Evolutionary conservation across 805 yeast genomes (phyloP).

Genomic region (Kurtzmaniella cleridarum): DNA sequence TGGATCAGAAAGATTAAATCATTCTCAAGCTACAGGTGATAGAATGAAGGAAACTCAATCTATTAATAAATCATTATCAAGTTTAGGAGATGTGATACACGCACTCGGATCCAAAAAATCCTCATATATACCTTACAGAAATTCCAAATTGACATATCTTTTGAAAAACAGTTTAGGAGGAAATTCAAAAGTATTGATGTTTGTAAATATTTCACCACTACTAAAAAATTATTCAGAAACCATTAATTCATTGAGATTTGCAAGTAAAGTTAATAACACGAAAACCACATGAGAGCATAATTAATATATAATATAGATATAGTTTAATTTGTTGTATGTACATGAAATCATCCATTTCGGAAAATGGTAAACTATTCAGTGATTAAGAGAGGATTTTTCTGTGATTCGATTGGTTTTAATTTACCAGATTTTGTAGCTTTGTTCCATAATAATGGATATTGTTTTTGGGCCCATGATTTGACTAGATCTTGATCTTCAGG

Average conservation of each 20-base stretch:
- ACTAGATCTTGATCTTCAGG: slow-evolving; percentile 23
- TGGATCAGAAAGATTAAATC: slow-evolving; percentile 77
- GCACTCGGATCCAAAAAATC: slow-evolving; percentile 41
- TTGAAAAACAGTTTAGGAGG: slow-evolving; percentile 83
- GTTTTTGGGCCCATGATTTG: slow-evolving; percentile 27
- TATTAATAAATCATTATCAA: slow-evolving; percentile 81
- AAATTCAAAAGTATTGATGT: slow-evolving; percentile 84
- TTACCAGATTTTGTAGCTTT: slow-evolving; percentile 16
- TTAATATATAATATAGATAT: no score
- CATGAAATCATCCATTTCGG: no score
- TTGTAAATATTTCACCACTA: slow-evolving; percentile 79
- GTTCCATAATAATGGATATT: slow-evolving; percentile 25
- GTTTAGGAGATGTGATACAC: slow-evolving; percentile 84
- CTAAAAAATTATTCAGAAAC: slow-evolving; percentile 65
- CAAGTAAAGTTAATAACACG: slow-evolving; percentile 72
- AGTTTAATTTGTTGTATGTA: no score
- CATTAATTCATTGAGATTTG: slow-evolving; percentile 80
- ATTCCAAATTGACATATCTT: slow-evolving; percentile 74
- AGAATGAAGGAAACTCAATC: slow-evolving; percentile 82
- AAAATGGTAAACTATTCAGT: no score
- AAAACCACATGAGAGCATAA: slow-evolving; percentile 9
- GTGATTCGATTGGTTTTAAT: slow-evolving; percentile 16
- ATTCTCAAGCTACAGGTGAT: slow-evolving; percentile 75
- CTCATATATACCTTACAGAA: slow-evolving; percentile 60
- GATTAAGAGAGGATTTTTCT: no score